phyloP scores from a whole-genome alignment of 176 grass and related monocot species.

The Pontederia paniculata region DNA sequence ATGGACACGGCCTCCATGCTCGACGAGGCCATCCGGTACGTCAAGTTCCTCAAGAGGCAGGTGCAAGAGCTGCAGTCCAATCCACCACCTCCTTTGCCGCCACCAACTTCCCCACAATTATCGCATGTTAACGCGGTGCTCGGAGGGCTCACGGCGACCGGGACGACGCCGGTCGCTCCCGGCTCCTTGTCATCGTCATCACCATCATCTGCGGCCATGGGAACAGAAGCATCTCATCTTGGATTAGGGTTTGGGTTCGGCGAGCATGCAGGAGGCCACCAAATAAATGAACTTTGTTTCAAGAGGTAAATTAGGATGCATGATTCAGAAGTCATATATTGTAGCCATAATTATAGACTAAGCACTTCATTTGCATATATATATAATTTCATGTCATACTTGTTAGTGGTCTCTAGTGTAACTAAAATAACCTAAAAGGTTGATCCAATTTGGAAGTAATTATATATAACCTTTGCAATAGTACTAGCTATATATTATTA shows the following conservation, averaged over 20 bases:
- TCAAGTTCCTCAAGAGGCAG: constrained; percentile 93
- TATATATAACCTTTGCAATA: too few relatives aligned
- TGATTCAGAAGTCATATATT: too few relatives aligned
- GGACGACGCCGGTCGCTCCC: constrained; percentile 16
- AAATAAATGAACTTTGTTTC: constrained; percentile 44
- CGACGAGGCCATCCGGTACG: constrained; percentile 84
- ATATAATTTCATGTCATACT: too few relatives aligned
- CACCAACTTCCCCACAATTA: constrained; percentile 23
- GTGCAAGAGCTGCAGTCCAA: constrained; percentile 62
- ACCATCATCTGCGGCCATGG: constrained; percentile 73
- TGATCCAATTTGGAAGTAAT: too few relatives aligned
- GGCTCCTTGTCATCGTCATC: constrained; percentile 55
- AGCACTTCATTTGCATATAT: too few relatives aligned
- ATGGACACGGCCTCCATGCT: constrained; percentile 97
- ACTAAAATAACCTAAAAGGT: too few relatives aligned
- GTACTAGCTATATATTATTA: too few relatives aligned
- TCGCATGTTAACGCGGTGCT: constrained; percentile 15
- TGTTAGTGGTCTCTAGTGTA: too few relatives aligned
- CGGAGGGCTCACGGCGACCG: constrained; percentile 21
- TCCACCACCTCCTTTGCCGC: not conserved
- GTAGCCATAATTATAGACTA: too few relatives aligned
- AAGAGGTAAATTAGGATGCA: constrained; percentile 4
- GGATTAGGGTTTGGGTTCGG: constrained; percentile 53
- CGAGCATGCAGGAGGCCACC: constrained; percentile 37
- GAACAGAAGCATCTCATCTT: constrained; percentile 13